A percentile compares a stretch with the other conserved stretches of the same genome.
These are phyloP conservation scores for Bacidia rubella DNA, from an alignment of 495 filamentous ascomycete species.

Conservation along the genomic window DNA sequence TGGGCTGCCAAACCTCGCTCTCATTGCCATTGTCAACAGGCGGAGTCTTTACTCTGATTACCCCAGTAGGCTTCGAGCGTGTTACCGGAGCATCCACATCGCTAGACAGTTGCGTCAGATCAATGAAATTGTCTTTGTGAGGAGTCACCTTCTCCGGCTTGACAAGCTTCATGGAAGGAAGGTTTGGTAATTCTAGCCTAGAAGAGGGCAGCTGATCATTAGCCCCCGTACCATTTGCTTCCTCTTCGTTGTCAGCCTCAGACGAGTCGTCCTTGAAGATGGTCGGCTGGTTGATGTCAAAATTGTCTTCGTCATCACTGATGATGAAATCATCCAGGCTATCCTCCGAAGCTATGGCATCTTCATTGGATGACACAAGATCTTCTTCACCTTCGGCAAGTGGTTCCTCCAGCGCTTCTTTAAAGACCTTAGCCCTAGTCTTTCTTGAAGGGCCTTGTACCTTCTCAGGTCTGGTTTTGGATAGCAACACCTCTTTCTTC, in stretches of 20 bases:
- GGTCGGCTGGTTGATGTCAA: constrained; percentile 5
- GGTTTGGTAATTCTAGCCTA: not conserved
- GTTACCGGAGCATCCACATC: constrained; percentile 8
- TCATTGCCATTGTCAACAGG: constrained; percentile 9
- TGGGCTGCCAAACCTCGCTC: constrained; percentile 7
- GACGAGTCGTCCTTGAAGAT: constrained; percentile 17
- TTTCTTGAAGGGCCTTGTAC: constrained; percentile 17
- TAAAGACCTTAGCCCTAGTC: constrained; percentile 8
- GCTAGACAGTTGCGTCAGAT: constrained; percentile 15
- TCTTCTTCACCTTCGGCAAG: constrained; percentile 31
- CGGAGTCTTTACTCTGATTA: constrained; percentile 6
- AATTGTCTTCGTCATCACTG: constrained; percentile 23
- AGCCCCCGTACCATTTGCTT: not conserved
- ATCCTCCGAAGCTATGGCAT: constrained; percentile 21
- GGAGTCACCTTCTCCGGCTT: not conserved
- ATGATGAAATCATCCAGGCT: constrained; percentile 32
- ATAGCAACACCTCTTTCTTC: constrained; percentile 38
- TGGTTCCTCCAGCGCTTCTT: constrained; percentile 9
- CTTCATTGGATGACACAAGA: constrained; percentile 15
- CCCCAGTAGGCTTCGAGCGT: not conserved
- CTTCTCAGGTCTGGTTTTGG: constrained; percentile 36
- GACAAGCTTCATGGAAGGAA: not conserved
- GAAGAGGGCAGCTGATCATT: no score
- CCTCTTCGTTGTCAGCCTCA: constrained; percentile 21
- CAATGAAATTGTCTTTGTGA: constrained; percentile 7